These are phyloP conservation scores for Paramecium tetraurelia DNA, from an alignment of 73 alveolate species.

Conservation along the genomic window DNA sequence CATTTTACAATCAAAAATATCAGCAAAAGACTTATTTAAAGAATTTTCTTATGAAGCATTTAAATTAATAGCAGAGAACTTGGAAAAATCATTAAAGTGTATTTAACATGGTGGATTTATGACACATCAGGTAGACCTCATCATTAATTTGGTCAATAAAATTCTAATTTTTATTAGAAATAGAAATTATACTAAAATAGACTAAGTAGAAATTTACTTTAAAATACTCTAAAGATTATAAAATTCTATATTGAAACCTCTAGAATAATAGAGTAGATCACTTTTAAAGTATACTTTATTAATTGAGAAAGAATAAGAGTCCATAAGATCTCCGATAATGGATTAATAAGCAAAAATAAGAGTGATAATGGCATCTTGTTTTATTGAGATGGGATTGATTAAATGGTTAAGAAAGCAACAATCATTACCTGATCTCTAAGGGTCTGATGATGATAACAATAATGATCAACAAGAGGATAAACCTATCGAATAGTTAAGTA, in stretches of 20 bases:
- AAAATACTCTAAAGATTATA: neutral
- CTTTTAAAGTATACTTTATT: neutral
- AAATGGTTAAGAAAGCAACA: neutral
- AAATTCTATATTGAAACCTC: constrained; percentile 8
- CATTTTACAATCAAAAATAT: neutral
- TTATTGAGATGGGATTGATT: constrained; percentile 21
- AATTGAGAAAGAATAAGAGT: constrained; percentile 36
- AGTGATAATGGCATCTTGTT: constrained; percentile 30
- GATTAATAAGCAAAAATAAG: neutral
- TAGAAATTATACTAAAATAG: constrained; percentile 13
- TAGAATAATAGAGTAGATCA: constrained; percentile 21
- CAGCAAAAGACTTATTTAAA: neutral
- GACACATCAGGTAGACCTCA: neutral
- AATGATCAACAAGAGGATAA: neutral
- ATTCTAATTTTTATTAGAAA: neutral
- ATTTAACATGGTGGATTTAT: constrained; percentile 42
- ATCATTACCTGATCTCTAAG: constrained; percentile 36
- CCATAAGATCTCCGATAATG: constrained; percentile 19
- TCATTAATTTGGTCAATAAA: neutral
- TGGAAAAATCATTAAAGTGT: constrained; percentile 37
- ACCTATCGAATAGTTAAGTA: neutral
- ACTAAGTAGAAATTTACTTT: neutral
- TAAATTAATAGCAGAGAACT: neutral
- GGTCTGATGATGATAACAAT: constrained; percentile 22
- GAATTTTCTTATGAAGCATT: constrained; percentile 33